Percentiles rank a stretch among this genome's conserved stretches.
Evolutionary conservation across 2,329 filamentous ascomycete genomes (phyloP).

Genomic region (Verticillium alfalfae): DNA sequence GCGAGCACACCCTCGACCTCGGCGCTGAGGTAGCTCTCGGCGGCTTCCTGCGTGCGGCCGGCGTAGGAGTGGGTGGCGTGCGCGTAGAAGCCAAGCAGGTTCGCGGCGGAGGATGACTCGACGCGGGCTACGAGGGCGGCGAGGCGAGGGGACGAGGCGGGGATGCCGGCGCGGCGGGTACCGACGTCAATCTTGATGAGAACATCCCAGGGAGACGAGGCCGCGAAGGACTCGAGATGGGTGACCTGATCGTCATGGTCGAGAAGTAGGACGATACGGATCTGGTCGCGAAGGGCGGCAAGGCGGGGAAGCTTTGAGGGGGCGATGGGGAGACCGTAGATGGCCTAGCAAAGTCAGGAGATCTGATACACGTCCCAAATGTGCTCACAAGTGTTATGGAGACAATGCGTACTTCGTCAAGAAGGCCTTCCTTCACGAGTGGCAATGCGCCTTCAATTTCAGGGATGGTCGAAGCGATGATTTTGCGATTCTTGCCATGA

Average conservation of each 20-base stretch:
- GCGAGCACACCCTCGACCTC: conserved; percentile 23
- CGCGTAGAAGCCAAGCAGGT: conserved; percentile 29
- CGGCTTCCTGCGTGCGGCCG: conserved; percentile 21
- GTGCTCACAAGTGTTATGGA: background rate
- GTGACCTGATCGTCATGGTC: conserved; percentile 26
- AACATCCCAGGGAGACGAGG: conserved; percentile 20
- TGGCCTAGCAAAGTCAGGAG: conserved; percentile 14
- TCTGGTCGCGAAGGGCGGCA: conserved; percentile 16
- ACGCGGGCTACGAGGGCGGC: conserved; percentile 18
- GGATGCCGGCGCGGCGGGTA: conserved; percentile 25
- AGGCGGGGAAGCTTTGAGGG: conserved; percentile 24
- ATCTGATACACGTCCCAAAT: background rate
- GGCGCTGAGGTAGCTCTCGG: conserved; percentile 19
- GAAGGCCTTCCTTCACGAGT: conserved; percentile 28
- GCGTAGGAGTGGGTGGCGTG: conserved; percentile 31
- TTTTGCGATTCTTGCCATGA: conserved; percentile 26
- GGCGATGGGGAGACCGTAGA: conserved; percentile 34
- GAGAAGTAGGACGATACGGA: conserved; percentile 29
- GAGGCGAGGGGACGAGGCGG: conserved; percentile 17
- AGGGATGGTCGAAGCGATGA: conserved; percentile 32
- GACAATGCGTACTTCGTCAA: conserved; percentile 26
- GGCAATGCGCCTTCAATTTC: conserved; percentile 32
- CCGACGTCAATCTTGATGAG: conserved; percentile 32
- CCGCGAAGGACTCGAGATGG: conserved; percentile 17
- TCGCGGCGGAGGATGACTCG: conserved; percentile 19